Percentiles rank a stretch among this genome's conserved stretches.
These are phyloP conservation scores for Orbilia javanica DNA, from an alignment of 2,329 filamentous ascomycete genomes.

Conservation along the genomic window DNA sequence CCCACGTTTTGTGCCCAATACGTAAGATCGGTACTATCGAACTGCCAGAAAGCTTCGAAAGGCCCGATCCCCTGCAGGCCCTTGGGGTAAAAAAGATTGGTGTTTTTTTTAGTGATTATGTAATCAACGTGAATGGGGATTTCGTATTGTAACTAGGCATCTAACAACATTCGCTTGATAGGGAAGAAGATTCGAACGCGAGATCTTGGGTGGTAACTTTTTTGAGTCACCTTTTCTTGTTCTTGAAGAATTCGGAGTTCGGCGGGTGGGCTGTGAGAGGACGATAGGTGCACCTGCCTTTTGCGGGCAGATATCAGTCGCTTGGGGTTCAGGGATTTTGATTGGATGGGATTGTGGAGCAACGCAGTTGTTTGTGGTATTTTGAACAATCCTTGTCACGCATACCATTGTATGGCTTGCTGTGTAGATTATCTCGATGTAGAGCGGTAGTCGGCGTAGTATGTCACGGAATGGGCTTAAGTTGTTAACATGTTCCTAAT, in stretches of 20 bases:
- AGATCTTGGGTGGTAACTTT: conserved; percentile 3
- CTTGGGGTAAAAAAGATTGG: no score
- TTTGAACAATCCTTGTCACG: background rate
- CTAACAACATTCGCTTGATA: conserved; percentile 9
- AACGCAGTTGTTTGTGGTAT: conserved; percentile 10
- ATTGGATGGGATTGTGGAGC: background rate
- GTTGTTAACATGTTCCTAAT: no score
- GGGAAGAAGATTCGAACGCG: conserved; percentile 42
- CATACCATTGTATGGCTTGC: background rate
- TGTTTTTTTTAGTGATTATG: conserved; percentile 3
- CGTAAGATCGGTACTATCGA: conserved; percentile 8
- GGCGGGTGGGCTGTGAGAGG: conserved; percentile 29
- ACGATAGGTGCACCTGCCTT: conserved; percentile 35
- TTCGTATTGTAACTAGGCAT: background rate
- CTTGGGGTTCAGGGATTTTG: background rate
- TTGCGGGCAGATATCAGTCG: conserved; percentile 26
- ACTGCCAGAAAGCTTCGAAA: conserved; percentile 21
- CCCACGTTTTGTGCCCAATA: conserved; percentile 14
- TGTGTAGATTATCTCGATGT: no score
- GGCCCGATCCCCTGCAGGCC: background rate
- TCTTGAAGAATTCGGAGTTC: conserved; percentile 29
- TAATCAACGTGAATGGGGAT: background rate
- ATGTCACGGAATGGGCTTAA: no score
- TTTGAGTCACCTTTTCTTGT: conserved; percentile 29
- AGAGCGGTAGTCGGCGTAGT: no score